Base-by-base conservation (phyloP, 495 filamentous ascomycete species). In the Daldinia grandis region DNA sequence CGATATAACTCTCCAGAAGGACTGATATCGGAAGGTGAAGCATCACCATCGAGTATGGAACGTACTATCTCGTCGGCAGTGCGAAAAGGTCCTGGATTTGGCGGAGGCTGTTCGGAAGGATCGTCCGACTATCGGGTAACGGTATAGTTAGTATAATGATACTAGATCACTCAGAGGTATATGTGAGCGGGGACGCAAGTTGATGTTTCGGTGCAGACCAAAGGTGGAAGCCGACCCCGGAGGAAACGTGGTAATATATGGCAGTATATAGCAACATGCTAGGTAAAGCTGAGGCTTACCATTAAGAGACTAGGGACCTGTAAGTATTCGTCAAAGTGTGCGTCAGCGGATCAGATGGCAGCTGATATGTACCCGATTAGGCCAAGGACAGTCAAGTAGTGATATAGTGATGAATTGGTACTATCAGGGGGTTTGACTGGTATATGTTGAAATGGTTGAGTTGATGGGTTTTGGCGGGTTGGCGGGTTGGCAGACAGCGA, bases 111-210 rank as follows among this genome's bases (percentile, higher is more conserved):
- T 69, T 84, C 83, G 75, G 87, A 84, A 74, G 84, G 84, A 78
- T 88, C 87, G 64, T 84, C 85, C 76, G 88, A 90, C 88, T 91
- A 72, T 62, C 50, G n/a, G 40, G 64, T 59, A 37, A 59, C 64
- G 14, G 14, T 49, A 63, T 19, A 17, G 40, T 68, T 47, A 68
- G 40, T 64, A 58, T 40, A 38, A 60, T 37, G 30, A 37, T 28
- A 3, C 1, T 33, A 54, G 28, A 30, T 31, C 38, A 19, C 28
- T 7, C 9, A 14, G 14, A 54, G 35, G 10, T 17, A 35, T 33
- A 21, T 17, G 0, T 33, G 49, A 58, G 57, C 19, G 44, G 15
- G 49, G 44, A 35, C 1, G 25, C 6, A 28, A 30, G 54, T 30
- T 55, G 33, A 37, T 33, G 33, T 21, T 54, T 27, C 24, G n/a